phyloP scores from a whole-genome alignment of 192 early-diverging fungal species.

The Rhizoclosmatium sp. region DNA sequence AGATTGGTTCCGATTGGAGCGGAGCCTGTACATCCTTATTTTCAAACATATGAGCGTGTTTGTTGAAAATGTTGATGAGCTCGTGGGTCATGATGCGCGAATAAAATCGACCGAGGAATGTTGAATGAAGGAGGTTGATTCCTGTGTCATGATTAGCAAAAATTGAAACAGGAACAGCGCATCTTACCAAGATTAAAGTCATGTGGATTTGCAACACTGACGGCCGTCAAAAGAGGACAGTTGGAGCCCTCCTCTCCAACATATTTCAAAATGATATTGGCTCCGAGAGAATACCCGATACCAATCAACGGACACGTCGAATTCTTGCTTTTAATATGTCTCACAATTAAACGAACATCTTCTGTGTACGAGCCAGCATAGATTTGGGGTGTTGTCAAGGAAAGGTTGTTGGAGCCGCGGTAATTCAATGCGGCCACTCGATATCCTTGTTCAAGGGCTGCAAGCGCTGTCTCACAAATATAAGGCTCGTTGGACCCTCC shows the following conservation, averaged over 20 bases:
- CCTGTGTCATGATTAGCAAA: conserved; percentile 61
- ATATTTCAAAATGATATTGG: conserved; percentile 91
- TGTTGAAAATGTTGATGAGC: conserved; percentile 39
- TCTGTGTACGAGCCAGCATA: conserved; percentile 86
- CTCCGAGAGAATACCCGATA: conserved; percentile 90
- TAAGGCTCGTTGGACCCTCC: conserved; percentile 93
- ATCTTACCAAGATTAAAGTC: conserved; percentile 69
- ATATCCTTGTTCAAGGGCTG: conserved; percentile 54
- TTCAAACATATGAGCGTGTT: conserved; percentile 23
- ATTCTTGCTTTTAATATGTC: conserved; percentile 59
- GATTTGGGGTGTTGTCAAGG: conserved; percentile 77
- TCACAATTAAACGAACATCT: conserved; percentile 72
- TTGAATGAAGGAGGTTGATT: conserved; percentile 26
- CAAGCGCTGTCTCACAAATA: conserved; percentile 74
- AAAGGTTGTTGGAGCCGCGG: conserved; percentile 86
- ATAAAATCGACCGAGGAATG: conserved; percentile 13
- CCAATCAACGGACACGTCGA: conserved; percentile 77
- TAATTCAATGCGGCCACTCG: conserved; percentile 87
- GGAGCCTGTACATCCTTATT: conserved; percentile 46
- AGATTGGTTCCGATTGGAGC: conserved; percentile 52
- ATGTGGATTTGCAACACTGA: conserved; percentile 88
- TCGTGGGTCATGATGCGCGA: conserved; percentile 29
- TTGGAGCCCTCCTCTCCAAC: conserved; percentile 80
- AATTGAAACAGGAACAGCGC: conserved; percentile 53
- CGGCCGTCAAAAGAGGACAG: conserved; percentile 76